Evolutionary conservation across 106 monocot genomes (phyloP).

Genomic region (Dendrobium officinale): DNA sequence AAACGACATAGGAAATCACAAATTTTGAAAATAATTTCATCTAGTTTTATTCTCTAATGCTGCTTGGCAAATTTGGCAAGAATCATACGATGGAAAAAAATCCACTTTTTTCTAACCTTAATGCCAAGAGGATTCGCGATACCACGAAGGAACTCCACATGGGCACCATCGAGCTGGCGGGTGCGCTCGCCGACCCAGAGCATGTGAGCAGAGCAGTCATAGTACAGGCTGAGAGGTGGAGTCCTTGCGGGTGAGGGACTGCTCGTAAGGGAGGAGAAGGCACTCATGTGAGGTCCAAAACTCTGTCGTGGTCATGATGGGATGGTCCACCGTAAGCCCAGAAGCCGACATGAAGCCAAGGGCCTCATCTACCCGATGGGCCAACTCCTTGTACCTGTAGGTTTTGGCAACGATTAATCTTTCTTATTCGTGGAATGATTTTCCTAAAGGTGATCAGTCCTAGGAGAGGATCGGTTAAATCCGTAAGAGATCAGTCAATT

Average conservation of each 20-base stretch:
- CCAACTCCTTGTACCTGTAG: constrained; percentile 55
- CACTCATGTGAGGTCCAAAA: constrained; percentile 80
- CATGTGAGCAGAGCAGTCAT: constrained; percentile 78
- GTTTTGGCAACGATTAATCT: not conserved
- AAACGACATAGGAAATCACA: not conserved
- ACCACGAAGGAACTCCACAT: constrained; percentile 84
- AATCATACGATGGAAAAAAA: too few species aligned
- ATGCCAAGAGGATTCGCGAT: constrained; percentile 78
- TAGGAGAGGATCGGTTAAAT: not conserved
- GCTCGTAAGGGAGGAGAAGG: constrained; percentile 70
- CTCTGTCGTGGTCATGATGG: constrained; percentile 62
- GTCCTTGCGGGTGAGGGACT: constrained; percentile 59
- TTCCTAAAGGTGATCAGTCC: not conserved
- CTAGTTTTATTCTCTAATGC: too few species aligned
- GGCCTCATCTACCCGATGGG: constrained; percentile 59
- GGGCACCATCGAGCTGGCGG: constrained; percentile 83
- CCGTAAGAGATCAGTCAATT: not conserved
- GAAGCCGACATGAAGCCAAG: constrained; percentile 67
- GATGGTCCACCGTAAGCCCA: constrained; percentile 56
- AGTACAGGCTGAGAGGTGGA: constrained; percentile 62
- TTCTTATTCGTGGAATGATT: not conserved
- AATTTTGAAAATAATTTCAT: too few species aligned
- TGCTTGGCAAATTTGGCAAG: too few species aligned
- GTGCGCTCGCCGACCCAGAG: constrained; percentile 91
- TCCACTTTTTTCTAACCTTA: constrained; percentile 30